Conservation (phyloP, 1,284 basidiomycete genomes). For the Boletellus sp. region DNA sequence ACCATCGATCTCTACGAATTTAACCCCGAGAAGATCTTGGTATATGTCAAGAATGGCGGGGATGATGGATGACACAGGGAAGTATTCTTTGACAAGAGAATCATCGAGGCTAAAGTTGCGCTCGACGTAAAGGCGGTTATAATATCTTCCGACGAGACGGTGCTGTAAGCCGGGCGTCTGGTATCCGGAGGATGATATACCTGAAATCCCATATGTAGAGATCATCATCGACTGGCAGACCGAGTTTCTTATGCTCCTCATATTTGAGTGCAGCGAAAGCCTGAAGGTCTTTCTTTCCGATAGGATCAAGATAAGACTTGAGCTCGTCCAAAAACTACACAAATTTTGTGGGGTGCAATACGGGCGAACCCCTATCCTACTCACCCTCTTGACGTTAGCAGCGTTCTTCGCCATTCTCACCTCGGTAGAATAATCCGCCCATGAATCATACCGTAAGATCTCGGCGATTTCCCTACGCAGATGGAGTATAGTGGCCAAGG, state of each 20-base stretch:
- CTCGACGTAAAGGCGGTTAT: constrained; percentile 68
- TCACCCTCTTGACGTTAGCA: constrained; percentile 48
- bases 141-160: constrained; percentile 40
- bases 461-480: constrained; percentile 66
- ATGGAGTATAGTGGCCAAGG: constrained; percentile 61
- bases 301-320: constrained; percentile 62
- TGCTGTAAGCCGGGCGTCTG: too few species aligned
- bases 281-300: constrained; percentile 63
- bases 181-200: not conserved
- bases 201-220: constrained; percentile 68
- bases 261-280: constrained; percentile 67
- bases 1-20: constrained; percentile 59
- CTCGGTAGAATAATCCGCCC: constrained; percentile 79
- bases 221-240: constrained; percentile 60
- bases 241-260: constrained; percentile 58
- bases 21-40: constrained; percentile 70
- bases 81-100: constrained; percentile 76
- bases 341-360: not conserved
- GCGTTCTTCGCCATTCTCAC: constrained; percentile 72
- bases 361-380: constrained; percentile 11
- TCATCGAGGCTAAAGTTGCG: constrained; percentile 65
- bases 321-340: constrained; percentile 67
- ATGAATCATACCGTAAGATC: constrained; percentile 70
- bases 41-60: constrained; percentile 77
- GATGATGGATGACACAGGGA: constrained; percentile 78